Conservation (phyloP, 805 yeast genomes). For the Wickerhamomyces chambardii region DNA sequence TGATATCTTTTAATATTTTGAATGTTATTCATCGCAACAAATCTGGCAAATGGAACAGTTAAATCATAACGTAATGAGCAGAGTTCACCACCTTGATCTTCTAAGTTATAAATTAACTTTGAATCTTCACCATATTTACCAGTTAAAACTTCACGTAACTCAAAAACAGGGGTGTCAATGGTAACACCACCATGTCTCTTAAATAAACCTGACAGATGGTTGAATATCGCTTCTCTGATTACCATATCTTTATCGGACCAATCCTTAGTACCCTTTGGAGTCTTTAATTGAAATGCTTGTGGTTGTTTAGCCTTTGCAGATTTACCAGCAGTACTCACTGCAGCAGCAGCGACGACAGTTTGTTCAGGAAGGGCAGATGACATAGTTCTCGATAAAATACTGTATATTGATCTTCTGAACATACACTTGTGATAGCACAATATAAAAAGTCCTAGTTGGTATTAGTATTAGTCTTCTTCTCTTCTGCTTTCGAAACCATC, state of each 20-base stretch:
- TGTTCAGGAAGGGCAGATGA: neutral
- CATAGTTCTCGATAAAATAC: neutral
- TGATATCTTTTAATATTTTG: slow-evolving; percentile 89
- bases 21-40: slow-evolving; percentile 91
- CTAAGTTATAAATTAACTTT: slow-evolving; percentile 88
- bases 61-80: slow-evolving; percentile 93
- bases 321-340: neutral
- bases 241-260: slow-evolving; percentile 99
- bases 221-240: slow-evolving; percentile 80
- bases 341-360: neutral
- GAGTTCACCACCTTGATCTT: slow-evolving; percentile 98
- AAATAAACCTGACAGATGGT: slow-evolving; percentile 63
- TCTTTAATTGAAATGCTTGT: slow-evolving; percentile 66
- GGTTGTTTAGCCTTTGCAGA: slow-evolving; percentile 2
- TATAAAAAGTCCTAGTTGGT: too few relatives aligned
- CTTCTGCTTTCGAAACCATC: too few relatives aligned
- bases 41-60: slow-evolving; percentile 98
- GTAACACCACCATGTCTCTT: slow-evolving; percentile 98
- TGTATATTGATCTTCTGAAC: neutral
- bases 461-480: too few relatives aligned
- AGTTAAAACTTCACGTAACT: slow-evolving; percentile 86
- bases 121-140: slow-evolving; percentile 99
- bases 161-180: slow-evolving; percentile 97
- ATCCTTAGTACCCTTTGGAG: slow-evolving; percentile 96
- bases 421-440: neutral